Evolutionary conservation across 2,329 filamentous ascomycete species (phyloP), one percentile per base, ranked within the genome.

Genomic region (Phialophora macrospora): DNA sequence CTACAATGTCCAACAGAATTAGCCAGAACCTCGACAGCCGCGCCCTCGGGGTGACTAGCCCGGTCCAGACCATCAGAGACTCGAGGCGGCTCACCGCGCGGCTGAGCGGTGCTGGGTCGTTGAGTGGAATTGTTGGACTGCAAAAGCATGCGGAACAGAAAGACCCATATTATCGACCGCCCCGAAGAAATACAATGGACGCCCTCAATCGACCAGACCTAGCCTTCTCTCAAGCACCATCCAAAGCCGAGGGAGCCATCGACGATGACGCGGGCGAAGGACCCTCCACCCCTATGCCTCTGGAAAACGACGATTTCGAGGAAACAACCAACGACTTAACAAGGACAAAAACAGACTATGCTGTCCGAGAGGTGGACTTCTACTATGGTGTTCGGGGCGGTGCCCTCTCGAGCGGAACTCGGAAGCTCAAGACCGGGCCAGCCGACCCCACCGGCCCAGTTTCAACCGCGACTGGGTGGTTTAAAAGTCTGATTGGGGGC

Each of bases 361-460:
- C 93, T 1, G 95, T 94, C 0, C 89, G 95, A 63, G 95, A 99
- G 77, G 92, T 96, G 0, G 95, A 99, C 76, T 97, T 97, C 73
- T 98, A 98, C 78, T 98, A 99, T 73, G 91, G 93, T 9, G 90
- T 96, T 20, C 88, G 95, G 38, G 95, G 95, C 0, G 92, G 93
- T 22, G 92, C 94, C 0, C 80, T 98, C 12, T 93, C 92, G 1
- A 91, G 92, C 66, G 90, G 90, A 0, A 92, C 91, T 22, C 86
- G 95, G 57, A 94, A 91, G 75, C 82, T 97, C 58, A 94, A 95
- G 73, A 99, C 95, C 4, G 95, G 95, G 0, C 95, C 95, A 2
- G 93, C 93, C 8, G 94, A 99, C 80, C 95, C 95, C 0, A 97
- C 93, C 44, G 92, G 93, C 0, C 92, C 93, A 0, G 91, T 97